Percentiles rank a stretch among this genome's conserved stretches.
These are phyloP conservation scores for Cynanchum wilfordii DNA, from an alignment of 257 asterid genomes.

Conservation along the genomic window DNA sequence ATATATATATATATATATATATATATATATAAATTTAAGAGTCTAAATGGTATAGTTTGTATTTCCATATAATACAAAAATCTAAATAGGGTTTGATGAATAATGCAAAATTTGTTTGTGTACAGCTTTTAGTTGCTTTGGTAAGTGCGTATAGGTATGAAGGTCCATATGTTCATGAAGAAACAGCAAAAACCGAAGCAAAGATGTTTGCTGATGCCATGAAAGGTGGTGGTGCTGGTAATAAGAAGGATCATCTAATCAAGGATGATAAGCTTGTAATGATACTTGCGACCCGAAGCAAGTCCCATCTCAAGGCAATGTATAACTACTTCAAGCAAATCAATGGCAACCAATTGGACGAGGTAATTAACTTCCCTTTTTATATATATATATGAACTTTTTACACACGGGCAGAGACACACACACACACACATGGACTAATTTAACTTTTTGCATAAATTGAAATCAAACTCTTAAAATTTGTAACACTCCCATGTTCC, in stretches of 20 bases:
- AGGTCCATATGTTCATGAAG: slow-evolving; percentile 53
- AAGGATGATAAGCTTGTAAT: slow-evolving; percentile 54
- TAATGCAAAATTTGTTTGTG: neutral
- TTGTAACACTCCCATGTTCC: too few species aligned
- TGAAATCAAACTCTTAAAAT: too few species aligned
- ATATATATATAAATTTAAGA: too few species aligned
- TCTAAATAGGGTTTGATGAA: too few species aligned
- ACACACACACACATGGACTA: too few species aligned
- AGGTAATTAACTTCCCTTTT: slow-evolving; percentile 32
- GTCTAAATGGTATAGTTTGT: too few species aligned
- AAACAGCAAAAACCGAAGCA: slow-evolving; percentile 66
- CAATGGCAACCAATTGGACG: slow-evolving; percentile 49
- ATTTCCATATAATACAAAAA: too few species aligned
- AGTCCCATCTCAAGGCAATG: slow-evolving; percentile 49
- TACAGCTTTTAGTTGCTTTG: slow-evolving; percentile 70
- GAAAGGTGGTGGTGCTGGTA: slow-evolving; percentile 19
- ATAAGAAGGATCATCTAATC: slow-evolving; percentile 18
- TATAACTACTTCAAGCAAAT: slow-evolving; percentile 60
- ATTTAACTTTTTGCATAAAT: too few species aligned
- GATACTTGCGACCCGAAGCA: slow-evolving; percentile 70
- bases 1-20: too few species aligned
- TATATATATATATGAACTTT: too few species aligned
- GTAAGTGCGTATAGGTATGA: slow-evolving; percentile 75
- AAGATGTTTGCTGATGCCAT: slow-evolving; percentile 37
- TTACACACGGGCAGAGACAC: too few species aligned